These are phyloP conservation scores for Eragrostis nindensis DNA, from an alignment of 176 grass and related monocot genomes.

Conservation along the genomic window DNA sequence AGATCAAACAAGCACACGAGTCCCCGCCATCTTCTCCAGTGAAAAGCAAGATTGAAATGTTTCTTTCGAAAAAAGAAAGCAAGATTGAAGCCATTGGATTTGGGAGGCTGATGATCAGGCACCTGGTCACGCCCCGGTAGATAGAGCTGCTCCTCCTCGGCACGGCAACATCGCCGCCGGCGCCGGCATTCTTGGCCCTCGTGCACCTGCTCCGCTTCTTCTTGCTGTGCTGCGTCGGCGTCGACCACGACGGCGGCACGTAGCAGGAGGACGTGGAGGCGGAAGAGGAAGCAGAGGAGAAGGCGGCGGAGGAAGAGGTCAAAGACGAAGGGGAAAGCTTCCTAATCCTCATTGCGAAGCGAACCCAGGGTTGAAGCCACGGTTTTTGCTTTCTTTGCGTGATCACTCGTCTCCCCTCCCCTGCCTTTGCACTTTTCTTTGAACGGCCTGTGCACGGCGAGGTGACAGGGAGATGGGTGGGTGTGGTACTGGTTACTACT, in stretches of 20 bases:
- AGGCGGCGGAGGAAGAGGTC: constrained; percentile 7
- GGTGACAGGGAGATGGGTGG: neutral
- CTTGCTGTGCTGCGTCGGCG: neutral
- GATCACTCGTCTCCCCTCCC: neutral
- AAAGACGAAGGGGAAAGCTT: constrained; percentile 13
- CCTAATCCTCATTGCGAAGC: constrained; percentile 35
- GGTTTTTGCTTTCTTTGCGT: neutral
- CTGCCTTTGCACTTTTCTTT: neutral
- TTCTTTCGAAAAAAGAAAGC: no score
- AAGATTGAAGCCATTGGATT: no score
- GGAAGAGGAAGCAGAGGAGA: constrained; percentile 25
- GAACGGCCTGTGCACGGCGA: neutral
- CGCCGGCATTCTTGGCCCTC: constrained; percentile 23
- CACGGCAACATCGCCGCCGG: neutral
- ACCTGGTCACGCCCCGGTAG: constrained; percentile 82
- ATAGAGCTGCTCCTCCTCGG: constrained; percentile 57
- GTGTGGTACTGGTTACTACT: neutral
- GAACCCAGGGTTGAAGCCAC: neutral
- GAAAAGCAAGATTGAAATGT: constrained; percentile 4
- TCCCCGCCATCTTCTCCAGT: neutral
- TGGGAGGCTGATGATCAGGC: neutral
- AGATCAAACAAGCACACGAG: neutral
- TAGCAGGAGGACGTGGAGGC: constrained; percentile 41
- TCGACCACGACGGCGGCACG: constrained; percentile 25
- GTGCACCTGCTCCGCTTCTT: constrained; percentile 17